phyloP scores from a whole-genome alignment of 495 filamentous ascomycete species.

The Ramalina intermedia region DNA sequence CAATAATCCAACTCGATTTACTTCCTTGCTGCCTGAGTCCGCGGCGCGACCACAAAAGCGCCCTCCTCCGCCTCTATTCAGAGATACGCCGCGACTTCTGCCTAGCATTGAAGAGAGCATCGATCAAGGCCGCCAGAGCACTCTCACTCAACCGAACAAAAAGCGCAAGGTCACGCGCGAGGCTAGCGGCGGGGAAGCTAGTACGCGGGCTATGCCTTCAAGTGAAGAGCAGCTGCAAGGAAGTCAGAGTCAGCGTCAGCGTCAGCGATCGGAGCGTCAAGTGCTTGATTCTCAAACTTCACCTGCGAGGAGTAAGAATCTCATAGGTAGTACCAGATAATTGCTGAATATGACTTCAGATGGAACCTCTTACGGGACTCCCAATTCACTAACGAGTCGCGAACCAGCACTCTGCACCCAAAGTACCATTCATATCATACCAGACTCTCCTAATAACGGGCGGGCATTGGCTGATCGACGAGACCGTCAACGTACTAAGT shows the following conservation, averaged over 20 bases:
- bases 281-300: constrained; percentile 10
- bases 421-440: background rate
- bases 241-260: background rate
- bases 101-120: background rate
- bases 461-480: background rate
- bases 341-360: constrained; percentile 1
- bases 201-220: background rate
- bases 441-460: constrained; percentile 12
- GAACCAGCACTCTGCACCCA: background rate
- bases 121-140: background rate
- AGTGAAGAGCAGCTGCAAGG: background rate
- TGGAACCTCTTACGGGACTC: constrained; percentile 12
- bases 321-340: background rate
- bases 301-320: background rate
- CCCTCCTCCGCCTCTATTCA: constrained; percentile 1
- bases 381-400: constrained; percentile 7
- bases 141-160: background rate
- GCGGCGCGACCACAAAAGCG: constrained; percentile 12
- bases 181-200: background rate
- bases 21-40: constrained; percentile 10
- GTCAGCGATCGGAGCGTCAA: constrained; percentile 6
- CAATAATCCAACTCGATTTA: constrained; percentile 5
- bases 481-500: constrained; percentile 6
- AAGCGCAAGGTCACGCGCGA: background rate
- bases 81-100: background rate